Evolutionary conservation across 257 asterid genomes (phyloP).

Genomic region (Ophiorrhiza pumila): DNA sequence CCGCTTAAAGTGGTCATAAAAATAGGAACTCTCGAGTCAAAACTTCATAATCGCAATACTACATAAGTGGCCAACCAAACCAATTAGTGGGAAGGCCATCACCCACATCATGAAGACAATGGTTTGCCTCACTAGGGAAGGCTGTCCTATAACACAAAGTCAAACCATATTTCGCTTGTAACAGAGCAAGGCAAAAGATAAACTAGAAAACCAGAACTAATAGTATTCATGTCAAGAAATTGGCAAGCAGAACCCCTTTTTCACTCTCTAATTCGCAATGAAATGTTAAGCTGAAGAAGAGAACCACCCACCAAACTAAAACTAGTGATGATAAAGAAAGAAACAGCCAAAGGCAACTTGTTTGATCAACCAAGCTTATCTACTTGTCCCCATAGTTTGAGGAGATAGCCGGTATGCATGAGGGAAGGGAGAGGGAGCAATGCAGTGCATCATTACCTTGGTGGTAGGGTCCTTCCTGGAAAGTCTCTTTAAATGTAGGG

Average conservation of each 20-base stretch:
- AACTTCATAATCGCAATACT: neutral
- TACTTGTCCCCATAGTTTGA: neutral
- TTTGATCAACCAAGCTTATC: neutral
- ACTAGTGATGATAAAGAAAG: neutral
- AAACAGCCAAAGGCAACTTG: neutral
- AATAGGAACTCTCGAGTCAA: neutral
- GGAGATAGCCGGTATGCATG: neutral
- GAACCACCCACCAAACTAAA: neutral
- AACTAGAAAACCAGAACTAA: neutral
- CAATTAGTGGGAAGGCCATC: neutral
- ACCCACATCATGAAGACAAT: neutral
- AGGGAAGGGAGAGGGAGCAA: neutral
- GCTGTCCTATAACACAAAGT: neutral
- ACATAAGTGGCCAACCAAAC: neutral
- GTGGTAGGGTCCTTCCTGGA: slow-evolving; percentile 92
- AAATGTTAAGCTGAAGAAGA: neutral
- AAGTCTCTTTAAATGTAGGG: slow-evolving; percentile 90
- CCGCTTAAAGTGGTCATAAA: neutral
- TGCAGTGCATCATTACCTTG: slow-evolving; percentile 47
- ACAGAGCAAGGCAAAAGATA: neutral
- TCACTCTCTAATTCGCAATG: neutral
- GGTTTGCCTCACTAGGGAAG: neutral
- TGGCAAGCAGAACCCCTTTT: neutral
- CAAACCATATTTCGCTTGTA: neutral
- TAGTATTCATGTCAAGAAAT: neutral